Evolutionary conservation across 78 protist species (phyloP), one percentile per base, ranked within the genome.

Genomic region (Speleostelium caveatum): DNA sequence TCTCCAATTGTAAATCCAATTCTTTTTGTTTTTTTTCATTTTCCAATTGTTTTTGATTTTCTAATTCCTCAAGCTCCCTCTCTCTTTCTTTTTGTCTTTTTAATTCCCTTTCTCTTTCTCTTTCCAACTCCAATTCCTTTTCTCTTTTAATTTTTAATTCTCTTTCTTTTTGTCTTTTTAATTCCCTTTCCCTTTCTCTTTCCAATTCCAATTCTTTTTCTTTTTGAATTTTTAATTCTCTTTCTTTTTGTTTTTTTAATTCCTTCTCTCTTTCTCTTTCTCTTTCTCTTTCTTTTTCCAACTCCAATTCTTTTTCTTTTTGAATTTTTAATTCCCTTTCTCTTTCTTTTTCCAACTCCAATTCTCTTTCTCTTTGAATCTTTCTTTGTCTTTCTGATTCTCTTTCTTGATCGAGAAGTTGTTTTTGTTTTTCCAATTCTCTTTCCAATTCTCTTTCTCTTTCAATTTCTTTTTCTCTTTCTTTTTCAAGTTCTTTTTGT

Each of bases 31-130:
- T 74, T 0, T 53, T 61, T 74, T 72, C 53, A 10, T n/a, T 53
- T 53, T 72, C 39, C 78, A 33, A 51, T 56, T 32, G 16, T 4
- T 33, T 51, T 63, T 72, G 6, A 3, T 35, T 55, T 56, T 59
- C 21, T 45, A 49, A 56, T 35, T 55, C 39, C 6, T 39, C 28
- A 3, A 45, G 32, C 26, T 69, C 75, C 30, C 5, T 7, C 6
- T 60, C 66, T 60, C 56, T 24, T 60, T 49, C 38, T 38, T n/a
- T 42, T 69, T 69, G 51, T 55, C 67, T 66, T 32, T 80, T 69
- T 39, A 38, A 41, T 62, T 62, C 41, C 32, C 4, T 62, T 62
- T 58, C 66, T 5, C 32, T 39, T 24, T 78, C 72, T 42, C 72
- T 75, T 30, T 75, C 86, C 17, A 36, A 36, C 38, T 21, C 14